These are phyloP conservation scores for Glaciozyma martinii DNA, from an alignment of 768 basidiomycete species.

Conservation along the genomic window DNA sequence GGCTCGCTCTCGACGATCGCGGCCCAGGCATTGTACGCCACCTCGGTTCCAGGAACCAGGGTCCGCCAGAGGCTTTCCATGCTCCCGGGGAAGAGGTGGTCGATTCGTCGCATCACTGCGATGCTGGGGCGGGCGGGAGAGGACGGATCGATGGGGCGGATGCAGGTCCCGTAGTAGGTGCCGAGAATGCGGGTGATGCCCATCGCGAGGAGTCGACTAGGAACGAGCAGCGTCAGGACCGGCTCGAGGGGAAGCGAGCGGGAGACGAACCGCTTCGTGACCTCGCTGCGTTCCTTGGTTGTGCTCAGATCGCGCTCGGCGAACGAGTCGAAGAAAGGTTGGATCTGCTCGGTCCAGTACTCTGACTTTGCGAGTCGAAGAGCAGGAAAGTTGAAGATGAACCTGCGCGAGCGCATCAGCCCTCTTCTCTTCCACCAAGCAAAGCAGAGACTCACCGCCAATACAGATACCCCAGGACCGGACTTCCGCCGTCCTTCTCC, in stretches of 20 bases:
- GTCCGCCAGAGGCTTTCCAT: constrained; percentile 23
- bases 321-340: constrained; percentile 29
- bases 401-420: neutral
- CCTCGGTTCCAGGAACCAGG: neutral
- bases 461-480: constrained; percentile 21
- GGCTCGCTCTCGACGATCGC: constrained; percentile 8
- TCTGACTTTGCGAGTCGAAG: constrained; percentile 12
- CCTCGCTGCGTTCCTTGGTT: constrained; percentile 23
- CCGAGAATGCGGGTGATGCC: constrained; percentile 29
- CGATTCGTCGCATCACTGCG: constrained; percentile 11
- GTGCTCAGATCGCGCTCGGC: constrained; percentile 21
- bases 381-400: constrained; percentile 21
- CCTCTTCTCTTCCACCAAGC: too few species aligned
- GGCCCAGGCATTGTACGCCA: constrained; percentile 16
- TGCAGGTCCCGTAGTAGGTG: constrained; percentile 18
- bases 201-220: constrained; percentile 24
- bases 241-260: too few species aligned
- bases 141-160: neutral
- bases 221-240: neutral
- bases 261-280: constrained; percentile 25
- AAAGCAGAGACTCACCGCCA: constrained; percentile 6
- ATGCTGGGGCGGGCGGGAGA: constrained; percentile 12
- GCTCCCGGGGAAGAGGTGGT: constrained; percentile 19
- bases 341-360: constrained; percentile 26
- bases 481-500: neutral